A percentile compares a stretch with the other conserved stretches of the same genome.
These are phyloP conservation scores for Suillus ampliporus DNA, from an alignment of 768 basidiomycete species.

Conservation along the genomic window DNA sequence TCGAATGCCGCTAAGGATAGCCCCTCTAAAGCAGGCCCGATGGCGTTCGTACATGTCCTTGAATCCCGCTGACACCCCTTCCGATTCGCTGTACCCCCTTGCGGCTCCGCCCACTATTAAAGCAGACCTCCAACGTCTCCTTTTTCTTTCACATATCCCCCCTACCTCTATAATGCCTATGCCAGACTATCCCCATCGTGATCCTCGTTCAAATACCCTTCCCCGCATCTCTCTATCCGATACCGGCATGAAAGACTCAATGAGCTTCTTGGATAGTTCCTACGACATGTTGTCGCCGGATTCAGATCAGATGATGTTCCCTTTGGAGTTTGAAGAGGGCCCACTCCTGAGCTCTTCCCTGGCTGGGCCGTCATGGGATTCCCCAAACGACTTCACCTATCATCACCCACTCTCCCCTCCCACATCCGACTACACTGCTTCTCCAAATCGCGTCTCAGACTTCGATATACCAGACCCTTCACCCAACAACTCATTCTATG, in stretches of 20 bases:
- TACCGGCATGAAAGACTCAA: slow-evolving; percentile 34
- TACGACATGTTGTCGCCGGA: slow-evolving; percentile 45
- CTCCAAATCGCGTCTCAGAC: slow-evolving; percentile 45
- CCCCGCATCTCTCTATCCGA: slow-evolving; percentile 17
- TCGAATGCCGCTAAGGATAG: slow-evolving; percentile 37
- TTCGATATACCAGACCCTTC: slow-evolving; percentile 49
- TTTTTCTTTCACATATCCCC: slow-evolving; percentile 33
- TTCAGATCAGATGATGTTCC: slow-evolving; percentile 41
- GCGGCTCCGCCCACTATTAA: slow-evolving; percentile 47
- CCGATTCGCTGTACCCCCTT: slow-evolving; percentile 33
- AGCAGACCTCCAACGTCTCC: slow-evolving; percentile 25
- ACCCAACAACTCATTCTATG: slow-evolving; percentile 42
- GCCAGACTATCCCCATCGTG: slow-evolving; percentile 43
- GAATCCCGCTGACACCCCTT: slow-evolving; percentile 35
- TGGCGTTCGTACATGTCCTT: slow-evolving; percentile 31
- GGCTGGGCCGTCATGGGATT: slow-evolving; percentile 32
- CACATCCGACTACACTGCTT: slow-evolving; percentile 44
- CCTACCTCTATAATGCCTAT: slow-evolving; percentile 46
- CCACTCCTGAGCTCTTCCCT: slow-evolving; percentile 28
- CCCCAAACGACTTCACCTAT: slow-evolving; percentile 40
- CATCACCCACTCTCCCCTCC: slow-evolving; percentile 48
- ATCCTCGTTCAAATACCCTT: slow-evolving; percentile 33
- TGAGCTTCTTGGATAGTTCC: slow-evolving; percentile 50
- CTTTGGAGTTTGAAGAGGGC: slow-evolving; percentile 38
- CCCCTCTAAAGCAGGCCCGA: slow-evolving; percentile 47